phyloP scores from a whole-genome alignment of 2,329 filamentous ascomycete genomes.

The Myriosclerotinia curreyana region DNA sequence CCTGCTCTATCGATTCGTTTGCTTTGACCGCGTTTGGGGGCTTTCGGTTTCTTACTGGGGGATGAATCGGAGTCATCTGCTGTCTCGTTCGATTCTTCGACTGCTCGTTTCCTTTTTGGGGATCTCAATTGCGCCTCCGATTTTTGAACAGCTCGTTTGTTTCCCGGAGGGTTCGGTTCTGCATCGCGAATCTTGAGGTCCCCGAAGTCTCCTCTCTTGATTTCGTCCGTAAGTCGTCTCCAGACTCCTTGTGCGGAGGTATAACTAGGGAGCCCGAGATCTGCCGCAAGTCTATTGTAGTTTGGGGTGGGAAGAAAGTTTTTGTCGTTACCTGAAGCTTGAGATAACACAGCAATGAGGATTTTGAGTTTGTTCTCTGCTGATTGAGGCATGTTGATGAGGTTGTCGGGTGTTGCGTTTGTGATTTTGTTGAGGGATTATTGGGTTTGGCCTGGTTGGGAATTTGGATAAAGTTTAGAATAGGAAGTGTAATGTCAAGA shows the following conservation, averaged over 20 bases:
- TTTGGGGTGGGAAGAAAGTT: not conserved
- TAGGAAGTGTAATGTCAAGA: not conserved
- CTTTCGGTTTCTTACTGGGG: not conserved
- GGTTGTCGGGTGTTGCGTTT: not conserved
- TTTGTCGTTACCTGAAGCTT: not conserved
- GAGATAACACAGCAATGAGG: not conserved
- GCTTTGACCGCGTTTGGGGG: not conserved
- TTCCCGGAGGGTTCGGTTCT: not conserved
- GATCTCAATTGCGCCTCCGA: not conserved
- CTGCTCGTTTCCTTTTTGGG: not conserved
- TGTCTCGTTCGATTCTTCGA: not conserved
- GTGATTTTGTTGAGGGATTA: not conserved
- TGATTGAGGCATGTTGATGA: not conserved
- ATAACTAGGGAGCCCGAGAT: slow-evolving; percentile 1
- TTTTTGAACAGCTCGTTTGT: not conserved
- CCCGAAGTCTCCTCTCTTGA: not conserved
- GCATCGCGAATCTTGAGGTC: not conserved
- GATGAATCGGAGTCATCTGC: not conserved
- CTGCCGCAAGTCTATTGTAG: not conserved
- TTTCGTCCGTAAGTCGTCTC: not conserved
- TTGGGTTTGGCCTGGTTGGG: not conserved
- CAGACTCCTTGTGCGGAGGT: not conserved
- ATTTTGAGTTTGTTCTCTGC: not conserved
- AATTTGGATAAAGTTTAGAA: not conserved
- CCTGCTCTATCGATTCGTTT: not conserved